Evolutionary conservation across 768 basidiomycete genomes (phyloP), one percentile per base, ranked within the genome.

Genomic region (Russula sp.): DNA sequence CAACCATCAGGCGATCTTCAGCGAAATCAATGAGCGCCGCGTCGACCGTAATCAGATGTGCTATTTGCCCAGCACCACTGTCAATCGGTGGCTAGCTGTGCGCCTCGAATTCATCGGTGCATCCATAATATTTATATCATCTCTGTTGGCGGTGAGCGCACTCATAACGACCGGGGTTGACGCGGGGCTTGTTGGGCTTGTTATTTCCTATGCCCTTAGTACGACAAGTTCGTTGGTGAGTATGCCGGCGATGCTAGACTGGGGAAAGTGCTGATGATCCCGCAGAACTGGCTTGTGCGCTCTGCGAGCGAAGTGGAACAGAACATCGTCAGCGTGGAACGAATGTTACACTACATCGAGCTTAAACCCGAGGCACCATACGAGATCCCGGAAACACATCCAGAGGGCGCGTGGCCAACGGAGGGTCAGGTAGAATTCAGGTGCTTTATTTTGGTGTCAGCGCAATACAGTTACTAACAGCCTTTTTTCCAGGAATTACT

Each of bases 221-320:
- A 88, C 90, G 13, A 93, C 92, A 0, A 85, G 87, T n/a, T 83
- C 88, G 8, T 71, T 94, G 78, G 90, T 92, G 67, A 69, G 84
- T 75, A 30, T 32, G 18, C 26, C 50, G 50, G 24, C 22, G 51
- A 49, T 50, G 30, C 30, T 10, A 42, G 28, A 34, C 9, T 1
- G 1, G 34, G 20, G 30, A 26, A 57, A 10, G 26, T 14, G 18
- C 26, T 60, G 30, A 60, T 6, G 18, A 11, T n/a, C 18, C 22
- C 36, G 36, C 66, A 90, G 87, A 90, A 91, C 70, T 90, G 89
- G 89, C 79, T 92, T 7, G 90, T 92, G 30, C 83, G 90, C 34
- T 86, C 87, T 16, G 86, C 89, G 3, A 89, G 87, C 69, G 94
- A 95, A 73, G 90, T 94, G 14, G 94, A 96, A 72, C 90, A 94